Conservation (phyloP, 1,284 basidiomycete species). For the Cryptococcus sp. region DNA sequence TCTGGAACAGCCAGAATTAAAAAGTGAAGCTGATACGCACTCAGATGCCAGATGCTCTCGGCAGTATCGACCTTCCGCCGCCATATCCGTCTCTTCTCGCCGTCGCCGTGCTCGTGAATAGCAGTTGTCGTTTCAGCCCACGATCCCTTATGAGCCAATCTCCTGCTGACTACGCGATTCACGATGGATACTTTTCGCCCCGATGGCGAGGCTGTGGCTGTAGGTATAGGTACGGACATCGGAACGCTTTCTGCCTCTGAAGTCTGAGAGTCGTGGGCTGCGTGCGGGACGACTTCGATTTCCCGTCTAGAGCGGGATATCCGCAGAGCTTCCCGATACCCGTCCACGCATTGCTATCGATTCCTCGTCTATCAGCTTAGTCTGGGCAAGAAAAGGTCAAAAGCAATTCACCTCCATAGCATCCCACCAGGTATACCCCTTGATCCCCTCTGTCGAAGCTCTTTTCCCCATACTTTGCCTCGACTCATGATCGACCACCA, state of each 20-base stretch:
- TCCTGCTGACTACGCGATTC: constrained; percentile 13
- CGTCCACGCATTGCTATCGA: constrained; percentile 55
- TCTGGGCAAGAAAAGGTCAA: not conserved
- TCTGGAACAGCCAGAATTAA: not conserved
- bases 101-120: not conserved
- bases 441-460: constrained; percentile 52
- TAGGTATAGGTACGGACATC: no score
- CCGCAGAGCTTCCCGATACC: constrained; percentile 55
- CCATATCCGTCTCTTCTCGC: not conserved
- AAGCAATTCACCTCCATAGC: constrained; percentile 56
- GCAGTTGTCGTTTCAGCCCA: not conserved
- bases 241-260: not conserved
- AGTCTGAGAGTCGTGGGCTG: constrained; percentile 5
- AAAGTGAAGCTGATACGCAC: not conserved
- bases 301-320: constrained; percentile 20
- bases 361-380: not conserved
- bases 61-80: not conserved
- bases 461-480: constrained; percentile 54
- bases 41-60: not conserved
- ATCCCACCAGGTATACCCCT: constrained; percentile 58
- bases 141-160: constrained; percentile 9
- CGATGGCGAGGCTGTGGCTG: not conserved
- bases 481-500: constrained; percentile 47
- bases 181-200: constrained; percentile 12
- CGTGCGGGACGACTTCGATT: constrained; percentile 11